Base-by-base conservation (phyloP, 257 asterid species). In the Hygrophila difformis region DNA sequence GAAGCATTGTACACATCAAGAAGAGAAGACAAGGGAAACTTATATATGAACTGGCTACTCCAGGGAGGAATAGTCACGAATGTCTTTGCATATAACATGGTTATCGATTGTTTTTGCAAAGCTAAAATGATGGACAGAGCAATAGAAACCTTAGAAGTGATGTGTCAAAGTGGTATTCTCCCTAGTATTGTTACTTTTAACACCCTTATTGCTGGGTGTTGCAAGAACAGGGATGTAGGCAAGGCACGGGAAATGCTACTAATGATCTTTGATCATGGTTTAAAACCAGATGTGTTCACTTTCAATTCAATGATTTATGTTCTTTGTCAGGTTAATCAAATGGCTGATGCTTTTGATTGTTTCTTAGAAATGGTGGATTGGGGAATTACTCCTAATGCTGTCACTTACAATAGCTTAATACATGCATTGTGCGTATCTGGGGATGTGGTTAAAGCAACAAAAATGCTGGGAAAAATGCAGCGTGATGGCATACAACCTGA, bases 91-190 rank as follows among this genome's bases (percentile, higher is more conserved):
- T 89, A 74, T 64, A 89, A 89, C 59, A 72, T 68, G 85, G 64
- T 82, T 54, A 73, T 84, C 49, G 87, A 81, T 72, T 79, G 96
- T 68, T 82, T 81, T 53, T 89, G 94, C 80, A 77, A 76, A 62
- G 73, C 73, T 51, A 78, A 72, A 57, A 71, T 75, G 93, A 73
- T 82, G 67, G 61, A 61, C 22, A 68, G 64, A 51, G 93, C 96
- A 40, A 23, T 69, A 34, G 70, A 73, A 52, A 60, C 67, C 49
- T 75, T 89, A 26, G 63, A 47, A 35, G 61, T 61, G 62, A 84
- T 88, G 96, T 63, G 39, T 43, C 47, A 66, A 53, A 73, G 75
- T 56, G 75, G 71, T 37, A 42, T 79, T 64, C 34, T 12, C 33
- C 94, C 87, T 34, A 89, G 79, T 51, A 67, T 84, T 35, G 80